Percentiles rank a stretch among this genome's conserved stretches.
Conservation (phyloP, 2,329 filamentous ascomycete species). For the Hymenoscyphus scutula region DNA sequence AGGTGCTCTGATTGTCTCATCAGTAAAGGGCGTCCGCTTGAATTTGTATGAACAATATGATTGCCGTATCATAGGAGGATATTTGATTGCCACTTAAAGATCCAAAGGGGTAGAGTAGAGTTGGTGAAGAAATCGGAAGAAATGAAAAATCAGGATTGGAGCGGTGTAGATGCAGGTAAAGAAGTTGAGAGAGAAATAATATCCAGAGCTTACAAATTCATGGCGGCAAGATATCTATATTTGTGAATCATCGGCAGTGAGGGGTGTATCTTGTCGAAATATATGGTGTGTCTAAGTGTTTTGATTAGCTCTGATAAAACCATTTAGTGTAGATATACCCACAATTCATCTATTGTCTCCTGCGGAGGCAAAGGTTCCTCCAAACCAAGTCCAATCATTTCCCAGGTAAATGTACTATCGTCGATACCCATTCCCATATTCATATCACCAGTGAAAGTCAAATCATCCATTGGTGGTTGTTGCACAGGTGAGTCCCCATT, state of each 20-base stretch:
- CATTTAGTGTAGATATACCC: slow-evolving; percentile 35
- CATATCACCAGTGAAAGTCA: slow-evolving; percentile 53
- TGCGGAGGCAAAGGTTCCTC: slow-evolving; percentile 67
- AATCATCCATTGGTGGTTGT: slow-evolving; percentile 51
- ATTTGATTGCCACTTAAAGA: not conserved
- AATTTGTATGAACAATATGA: not conserved
- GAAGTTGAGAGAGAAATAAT: not conserved
- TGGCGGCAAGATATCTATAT: slow-evolving; percentile 79
- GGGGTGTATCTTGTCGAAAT: slow-evolving; percentile 86
- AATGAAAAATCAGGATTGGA: not conserved
- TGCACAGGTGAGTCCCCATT: slow-evolving; percentile 49
- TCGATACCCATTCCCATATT: slow-evolving; percentile 46
- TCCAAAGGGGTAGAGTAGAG: not conserved
- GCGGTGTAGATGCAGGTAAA: not conserved
- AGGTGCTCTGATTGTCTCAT: slow-evolving; percentile 55
- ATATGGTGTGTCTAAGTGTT: slow-evolving; percentile 67
- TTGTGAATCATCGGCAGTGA: slow-evolving; percentile 87
- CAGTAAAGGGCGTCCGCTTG: slow-evolving; percentile 15
- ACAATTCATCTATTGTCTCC: slow-evolving; percentile 79
- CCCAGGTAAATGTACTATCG: slow-evolving; percentile 70
- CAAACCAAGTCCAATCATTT: slow-evolving; percentile 69
- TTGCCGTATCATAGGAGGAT: not conserved
- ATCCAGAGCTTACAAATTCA: slow-evolving; percentile 65
- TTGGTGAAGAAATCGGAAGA: not conserved
- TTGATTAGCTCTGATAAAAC: not conserved